These are phyloP conservation scores for Salix udensis DNA, from an alignment of 345 rosid genomes.

Conservation along the genomic window DNA sequence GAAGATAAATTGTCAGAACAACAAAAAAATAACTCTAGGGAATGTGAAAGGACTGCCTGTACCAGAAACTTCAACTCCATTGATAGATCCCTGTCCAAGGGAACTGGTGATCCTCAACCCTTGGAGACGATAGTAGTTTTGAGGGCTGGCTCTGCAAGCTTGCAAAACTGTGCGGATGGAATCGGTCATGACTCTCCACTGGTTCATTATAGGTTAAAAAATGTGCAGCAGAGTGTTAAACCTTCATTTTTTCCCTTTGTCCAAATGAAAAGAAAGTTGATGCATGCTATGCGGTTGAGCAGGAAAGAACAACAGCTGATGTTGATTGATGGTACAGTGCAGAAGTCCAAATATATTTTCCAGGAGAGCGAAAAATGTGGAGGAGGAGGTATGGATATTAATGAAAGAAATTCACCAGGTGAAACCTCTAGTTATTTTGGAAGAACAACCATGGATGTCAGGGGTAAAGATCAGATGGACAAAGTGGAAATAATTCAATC, in stretches of 20 bases:
- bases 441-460: conserved; percentile 6
- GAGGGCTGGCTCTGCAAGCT: conserved; percentile 40
- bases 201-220: conserved; percentile 20
- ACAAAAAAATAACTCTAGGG: conserved; percentile 8
- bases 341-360: conserved; percentile 5
- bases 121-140: conserved; percentile 42
- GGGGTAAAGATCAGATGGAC: conserved; percentile 15
- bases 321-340: conserved; percentile 9
- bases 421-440: conserved; percentile 11
- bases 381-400: conserved; percentile 24
- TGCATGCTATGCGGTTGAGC: conserved; percentile 43
- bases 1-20: conserved; percentile 10
- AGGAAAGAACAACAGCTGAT: conserved; percentile 26
- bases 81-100: conserved; percentile 12
- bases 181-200: conserved; percentile 15
- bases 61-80: background rate
- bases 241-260: conserved; percentile 44
- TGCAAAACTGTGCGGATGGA: conserved; percentile 25
- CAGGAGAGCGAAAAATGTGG: conserved; percentile 16
- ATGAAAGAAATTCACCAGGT: conserved; percentile 14
- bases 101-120: conserved; percentile 15
- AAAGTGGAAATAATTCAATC: conserved; percentile 5
- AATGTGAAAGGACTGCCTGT: conserved; percentile 2
- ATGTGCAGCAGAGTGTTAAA: conserved; percentile 22
- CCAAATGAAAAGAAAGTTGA: conserved; percentile 58